Evolutionary conservation across 441 rosid genomes (phyloP).

Genomic region (Manihot esculenta): DNA sequence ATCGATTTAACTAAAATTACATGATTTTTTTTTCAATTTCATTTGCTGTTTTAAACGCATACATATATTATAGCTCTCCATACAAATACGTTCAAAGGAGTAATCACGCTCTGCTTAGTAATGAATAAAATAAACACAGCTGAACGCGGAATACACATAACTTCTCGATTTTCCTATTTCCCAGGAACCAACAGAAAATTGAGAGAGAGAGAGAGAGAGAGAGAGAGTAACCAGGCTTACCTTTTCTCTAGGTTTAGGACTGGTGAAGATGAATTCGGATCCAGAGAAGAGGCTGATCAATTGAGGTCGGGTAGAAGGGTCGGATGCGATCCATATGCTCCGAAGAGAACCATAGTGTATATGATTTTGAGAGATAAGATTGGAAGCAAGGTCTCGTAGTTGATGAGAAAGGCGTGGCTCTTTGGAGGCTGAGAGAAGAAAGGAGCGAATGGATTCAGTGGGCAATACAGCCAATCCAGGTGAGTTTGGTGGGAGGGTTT

Average conservation of each 20-base stretch:
- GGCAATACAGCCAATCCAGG: slow-evolving; percentile 49
- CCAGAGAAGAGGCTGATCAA: slow-evolving; percentile 52
- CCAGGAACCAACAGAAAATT: too few relatives aligned
- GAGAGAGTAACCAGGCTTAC: slow-evolving; percentile 25
- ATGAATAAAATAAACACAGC: not conserved
- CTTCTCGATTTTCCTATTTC: not conserved
- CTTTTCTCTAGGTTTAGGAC: slow-evolving; percentile 85
- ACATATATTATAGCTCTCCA: too few relatives aligned
- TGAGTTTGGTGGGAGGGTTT: slow-evolving; percentile 28
- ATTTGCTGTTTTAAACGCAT: too few relatives aligned
- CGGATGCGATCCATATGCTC: slow-evolving; percentile 52
- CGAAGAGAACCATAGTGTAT: slow-evolving; percentile 63
- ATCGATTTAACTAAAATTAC: not conserved
- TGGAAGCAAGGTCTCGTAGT: slow-evolving; percentile 51
- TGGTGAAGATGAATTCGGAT: slow-evolving; percentile 51
- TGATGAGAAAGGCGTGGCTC: slow-evolving; percentile 46
- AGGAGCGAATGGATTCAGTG: slow-evolving; percentile 51
- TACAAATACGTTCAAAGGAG: too few relatives aligned
- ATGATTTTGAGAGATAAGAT: slow-evolving; percentile 39
- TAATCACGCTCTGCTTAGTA: too few relatives aligned
- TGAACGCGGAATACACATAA: too few relatives aligned
- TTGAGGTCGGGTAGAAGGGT: slow-evolving; percentile 47
- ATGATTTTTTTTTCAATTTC: too few relatives aligned
- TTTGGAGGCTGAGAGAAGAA: slow-evolving; percentile 53
- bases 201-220: not conserved